Evolutionary conservation across 2,329 filamentous ascomycete genomes (phyloP), one percentile per base, ranked within the genome.

Genomic region (Beauveria sp.): DNA sequence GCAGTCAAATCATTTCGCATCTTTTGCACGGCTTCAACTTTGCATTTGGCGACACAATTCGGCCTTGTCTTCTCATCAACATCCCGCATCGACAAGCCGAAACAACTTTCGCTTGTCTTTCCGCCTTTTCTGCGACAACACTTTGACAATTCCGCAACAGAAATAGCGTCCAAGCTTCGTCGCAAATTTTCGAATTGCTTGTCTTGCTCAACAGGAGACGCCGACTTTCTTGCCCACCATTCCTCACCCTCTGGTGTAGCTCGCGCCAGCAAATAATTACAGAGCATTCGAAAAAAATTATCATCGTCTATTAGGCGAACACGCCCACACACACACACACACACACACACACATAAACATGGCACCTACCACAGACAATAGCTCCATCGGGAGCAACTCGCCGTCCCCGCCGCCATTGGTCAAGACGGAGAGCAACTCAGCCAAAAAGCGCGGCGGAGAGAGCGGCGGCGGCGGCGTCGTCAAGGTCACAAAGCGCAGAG

Each of bases 401-500:
- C 71, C 72, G 22, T 69, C 71, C 26, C 68, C 71, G 38, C 66
- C 67, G 28, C 66, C 67, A 24, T 59, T 53, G 45, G 49, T 63
- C 60, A 70, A 70, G 51, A 68, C 65, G 10, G 62, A 72, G 70
- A 42, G 67, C 60, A 59, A 52, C 58, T 31, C 31, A 9, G 46
- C 40, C 61, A 64, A 73, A 64, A 75, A 76, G 66, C 69, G 74
- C 62, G 64, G 66, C 71, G 18, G 67, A 64, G 28, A 31, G 28
- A 22, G 22, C 22, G 28, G 28, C 28, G 28, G 28, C 18, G 67
- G 65, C 61, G 70, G 70, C 8, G 72, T 70, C 22, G 71, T 75
- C 63, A 86, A 85, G 71, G 70, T 80, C 65, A 83, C 77, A 59
- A 97, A 96, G 77, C 84, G 92, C 70, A 85, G 93, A 71, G 92